Evolutionary conservation across 768 basidiomycete species (phyloP).

Genomic region (Leccinum variicolor): DNA sequence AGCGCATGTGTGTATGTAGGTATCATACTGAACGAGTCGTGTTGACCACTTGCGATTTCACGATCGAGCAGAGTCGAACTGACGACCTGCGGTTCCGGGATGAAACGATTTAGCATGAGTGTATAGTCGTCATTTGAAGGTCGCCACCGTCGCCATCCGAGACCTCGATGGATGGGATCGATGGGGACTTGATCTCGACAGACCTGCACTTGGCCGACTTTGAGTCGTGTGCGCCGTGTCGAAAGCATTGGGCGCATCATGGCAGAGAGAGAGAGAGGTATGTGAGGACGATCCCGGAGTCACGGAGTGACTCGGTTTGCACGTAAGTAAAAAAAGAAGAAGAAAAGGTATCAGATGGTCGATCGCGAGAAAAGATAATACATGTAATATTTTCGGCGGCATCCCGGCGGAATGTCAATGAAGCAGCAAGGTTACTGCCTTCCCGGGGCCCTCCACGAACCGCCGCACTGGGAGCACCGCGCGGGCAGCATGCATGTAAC

Average conservation of each 20-base stretch:
- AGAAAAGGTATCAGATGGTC: background rate
- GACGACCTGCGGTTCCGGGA: background rate
- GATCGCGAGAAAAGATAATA: background rate
- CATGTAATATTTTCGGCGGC: background rate
- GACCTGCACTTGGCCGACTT: too few relatives aligned
- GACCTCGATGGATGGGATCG: background rate
- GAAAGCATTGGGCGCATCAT: background rate
- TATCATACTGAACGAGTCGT: constrained; percentile 2
- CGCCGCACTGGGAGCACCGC: too few relatives aligned
- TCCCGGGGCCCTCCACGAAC: too few relatives aligned
- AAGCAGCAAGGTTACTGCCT: too few relatives aligned
- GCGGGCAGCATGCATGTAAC: too few relatives aligned
- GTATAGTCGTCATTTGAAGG: background rate
- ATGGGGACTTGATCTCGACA: background rate
- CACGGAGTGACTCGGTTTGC: background rate
- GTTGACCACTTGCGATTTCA: background rate
- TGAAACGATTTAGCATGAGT: too few relatives aligned
- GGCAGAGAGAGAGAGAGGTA: background rate
- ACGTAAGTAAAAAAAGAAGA: background rate
- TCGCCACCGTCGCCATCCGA: too few relatives aligned
- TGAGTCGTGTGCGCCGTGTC: too few relatives aligned
- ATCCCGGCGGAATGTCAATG: too few relatives aligned
- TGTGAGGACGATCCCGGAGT: too few relatives aligned
- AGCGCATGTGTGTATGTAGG: constrained; percentile 7
- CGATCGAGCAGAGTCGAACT: constrained; percentile 8